Conservation (phyloP, 169 alveolate genomes). For the Eimeria acervulina region DNA sequence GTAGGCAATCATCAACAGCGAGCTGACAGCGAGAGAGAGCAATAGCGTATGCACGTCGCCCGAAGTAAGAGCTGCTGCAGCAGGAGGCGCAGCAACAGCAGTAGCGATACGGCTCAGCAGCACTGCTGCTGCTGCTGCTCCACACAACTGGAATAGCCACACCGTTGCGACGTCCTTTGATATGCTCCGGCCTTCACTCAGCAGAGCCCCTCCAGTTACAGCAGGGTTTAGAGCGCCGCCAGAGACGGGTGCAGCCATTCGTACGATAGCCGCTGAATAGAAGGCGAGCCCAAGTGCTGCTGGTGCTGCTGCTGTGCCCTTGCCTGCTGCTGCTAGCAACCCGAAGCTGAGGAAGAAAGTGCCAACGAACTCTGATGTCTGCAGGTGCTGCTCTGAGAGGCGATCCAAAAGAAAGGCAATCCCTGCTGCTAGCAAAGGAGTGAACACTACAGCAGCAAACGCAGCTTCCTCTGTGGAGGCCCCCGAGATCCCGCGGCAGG, state of each 20-base stretch:
- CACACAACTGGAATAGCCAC: slow-evolving; percentile 19
- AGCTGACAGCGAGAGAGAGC: neutral
- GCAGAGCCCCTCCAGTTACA: slow-evolving; percentile 22
- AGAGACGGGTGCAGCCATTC: slow-evolving; percentile 18
- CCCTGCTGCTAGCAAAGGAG: slow-evolving; percentile 25
- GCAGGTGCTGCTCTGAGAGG: neutral
- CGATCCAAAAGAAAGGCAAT: neutral
- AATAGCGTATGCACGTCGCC: neutral
- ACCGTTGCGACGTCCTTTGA: neutral
- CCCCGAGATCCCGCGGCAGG: slow-evolving; percentile 20
- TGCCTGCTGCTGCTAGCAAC: slow-evolving; percentile 1
- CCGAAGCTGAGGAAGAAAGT: slow-evolving; percentile 61
- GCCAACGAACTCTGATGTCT: slow-evolving; percentile 26
- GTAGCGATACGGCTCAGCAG: neutral
- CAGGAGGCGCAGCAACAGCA: neutral
- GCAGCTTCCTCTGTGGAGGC: neutral
- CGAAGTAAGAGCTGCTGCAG: neutral
- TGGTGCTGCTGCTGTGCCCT: neutral
- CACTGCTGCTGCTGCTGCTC: slow-evolving; percentile 14
- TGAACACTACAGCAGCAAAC: neutral
- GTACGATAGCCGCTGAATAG: slow-evolving; percentile 17
- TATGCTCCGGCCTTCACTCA: slow-evolving; percentile 39
- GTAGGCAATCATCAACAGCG: neutral
- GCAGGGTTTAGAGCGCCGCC: slow-evolving; percentile 43
- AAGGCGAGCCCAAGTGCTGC: slow-evolving; percentile 33